Evolutionary conservation across 1,284 basidiomycete species (phyloP), one percentile per base, ranked within the genome.

Genomic region (Ganoderma lucidum): DNA sequence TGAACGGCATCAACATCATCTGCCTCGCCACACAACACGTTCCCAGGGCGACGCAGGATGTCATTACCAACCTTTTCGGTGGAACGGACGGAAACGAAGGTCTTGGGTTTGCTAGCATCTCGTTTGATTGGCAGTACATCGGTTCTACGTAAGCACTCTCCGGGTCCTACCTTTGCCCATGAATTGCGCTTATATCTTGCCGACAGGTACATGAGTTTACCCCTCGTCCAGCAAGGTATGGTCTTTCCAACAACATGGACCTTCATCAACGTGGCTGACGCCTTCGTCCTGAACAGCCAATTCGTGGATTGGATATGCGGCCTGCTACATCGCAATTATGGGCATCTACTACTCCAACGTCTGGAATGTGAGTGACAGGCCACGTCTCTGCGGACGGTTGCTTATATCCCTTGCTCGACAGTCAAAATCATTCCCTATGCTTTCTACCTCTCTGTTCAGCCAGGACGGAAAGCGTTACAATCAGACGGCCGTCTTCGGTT

Each of bases 111-210:
- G 75, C 88, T 61, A 85, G 84, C 48, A 68, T 90, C 35, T 86
- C 85, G 10, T 84, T 90, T 32, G 89, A 90, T 74, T 90, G 88
- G 88, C 88, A 89, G 71, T 88, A 88, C 74, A 88, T 90, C 71
- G 85, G 84, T 2, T 88, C 89, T 2, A 70, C 67, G 79, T 90
- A 81, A 74, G 86, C 83, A 44, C 72, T 70, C 45, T 42, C 6
- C 2, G 9, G 10, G 9, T 9, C 23, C n/a, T 19, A 4, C 17
- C 1, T 9, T 23, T 4, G 5, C 39, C 6, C 4, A 6, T 5
- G 42, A 19, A 45, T 41, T 28, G 51, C 41, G 28, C 42, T 56
- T 0, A 61, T 44, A 39, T 55, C 35, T 48, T 51, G 35, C 41
- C 8, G 19, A 42, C 68, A 85, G 83, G 15, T 84, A 74, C 66